Conservation (phyloP, 805 yeast genomes). For the Yarrowia phangngaensis region DNA sequence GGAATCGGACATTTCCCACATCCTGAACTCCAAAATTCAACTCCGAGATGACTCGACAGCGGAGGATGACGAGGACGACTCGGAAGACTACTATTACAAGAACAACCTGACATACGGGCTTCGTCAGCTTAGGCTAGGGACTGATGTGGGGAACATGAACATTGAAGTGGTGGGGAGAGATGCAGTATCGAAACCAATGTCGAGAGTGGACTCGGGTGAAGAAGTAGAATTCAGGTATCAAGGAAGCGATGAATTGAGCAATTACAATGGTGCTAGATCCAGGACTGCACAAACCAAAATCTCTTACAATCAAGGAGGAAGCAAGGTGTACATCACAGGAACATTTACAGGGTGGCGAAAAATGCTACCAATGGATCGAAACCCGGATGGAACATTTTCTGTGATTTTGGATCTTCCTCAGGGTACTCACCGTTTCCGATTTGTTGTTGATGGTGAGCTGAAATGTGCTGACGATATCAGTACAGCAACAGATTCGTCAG, state of each 20-base stretch:
- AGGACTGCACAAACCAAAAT: conserved; percentile 30
- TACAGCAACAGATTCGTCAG: conserved; percentile 97
- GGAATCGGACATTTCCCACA: conserved; percentile 1
- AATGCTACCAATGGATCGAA: conserved; percentile 75
- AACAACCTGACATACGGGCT: conserved; percentile 24
- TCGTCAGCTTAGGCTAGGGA: conserved; percentile 14
- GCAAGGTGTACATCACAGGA: conserved; percentile 88
- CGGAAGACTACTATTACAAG: conserved; percentile 25
- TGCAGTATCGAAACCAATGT: conserved; percentile 10
- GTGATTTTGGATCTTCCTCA: conserved; percentile 49
- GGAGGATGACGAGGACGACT: conserved; percentile 22
- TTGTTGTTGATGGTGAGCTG: conserved; percentile 90
- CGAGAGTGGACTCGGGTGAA: conserved; percentile 37
- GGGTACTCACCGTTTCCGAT: conserved; percentile 90
- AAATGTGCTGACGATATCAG: conserved; percentile 83
- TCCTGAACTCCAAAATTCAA: conserved; percentile 16
- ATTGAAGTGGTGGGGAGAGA: conserved; percentile 13
- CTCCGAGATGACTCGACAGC: conserved; percentile 20
- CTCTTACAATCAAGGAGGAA: conserved; percentile 86
- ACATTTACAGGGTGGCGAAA: conserved; percentile 96
- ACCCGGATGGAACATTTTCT: conserved; percentile 32
- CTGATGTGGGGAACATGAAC: conserved; percentile 23
- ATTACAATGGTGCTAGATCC: conserved; percentile 2
- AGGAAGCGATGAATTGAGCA: conserved; percentile 6
- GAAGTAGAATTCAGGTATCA: conserved; percentile 32